phyloP scores from a whole-genome alignment of 2,329 filamentous ascomycete genomes.

The Trichophaea hybrida region DNA sequence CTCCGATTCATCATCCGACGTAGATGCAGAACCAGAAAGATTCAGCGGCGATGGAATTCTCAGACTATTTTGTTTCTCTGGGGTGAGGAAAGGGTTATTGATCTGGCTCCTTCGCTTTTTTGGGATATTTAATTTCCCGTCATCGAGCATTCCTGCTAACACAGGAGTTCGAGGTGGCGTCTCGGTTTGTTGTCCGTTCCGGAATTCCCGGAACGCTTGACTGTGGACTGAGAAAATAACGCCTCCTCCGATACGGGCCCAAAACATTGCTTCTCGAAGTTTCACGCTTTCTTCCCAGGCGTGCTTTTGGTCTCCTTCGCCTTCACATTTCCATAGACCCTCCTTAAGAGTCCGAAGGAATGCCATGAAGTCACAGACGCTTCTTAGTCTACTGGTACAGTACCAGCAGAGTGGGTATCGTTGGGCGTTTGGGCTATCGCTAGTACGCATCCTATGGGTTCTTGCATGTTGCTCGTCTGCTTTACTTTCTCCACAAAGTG shows the following conservation, averaged over 20 bases:
- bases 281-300: conserved; percentile 93
- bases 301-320: conserved; percentile 66
- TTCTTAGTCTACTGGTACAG: conserved; percentile 68
- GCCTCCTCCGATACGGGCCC: conserved; percentile 81
- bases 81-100: conserved; percentile 6
- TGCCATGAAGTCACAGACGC: conserved; percentile 82
- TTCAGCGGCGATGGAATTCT: not conserved
- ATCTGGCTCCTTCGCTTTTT: conserved; percentile 14
- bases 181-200: not conserved
- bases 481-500: conserved; percentile 74
- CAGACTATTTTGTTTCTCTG: not conserved
- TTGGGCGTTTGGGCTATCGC: conserved; percentile 72
- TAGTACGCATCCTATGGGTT: conserved; percentile 77
- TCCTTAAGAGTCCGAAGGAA: conserved; percentile 86
- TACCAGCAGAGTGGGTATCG: conserved; percentile 81
- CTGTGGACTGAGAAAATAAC: conserved; percentile 48
- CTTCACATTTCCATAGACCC: conserved; percentile 75
- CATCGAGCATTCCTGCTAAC: not conserved
- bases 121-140: conserved; percentile 15
- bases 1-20: not conserved
- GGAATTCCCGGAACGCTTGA: not conserved
- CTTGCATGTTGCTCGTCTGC: conserved; percentile 57
- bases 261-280: conserved; percentile 90
- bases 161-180: conserved; percentile 5
- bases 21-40: not conserved